These are phyloP conservation scores for Fagopyrum esculentum DNA, from an alignment of 148 eudicot genomes.

Conservation along the genomic window DNA sequence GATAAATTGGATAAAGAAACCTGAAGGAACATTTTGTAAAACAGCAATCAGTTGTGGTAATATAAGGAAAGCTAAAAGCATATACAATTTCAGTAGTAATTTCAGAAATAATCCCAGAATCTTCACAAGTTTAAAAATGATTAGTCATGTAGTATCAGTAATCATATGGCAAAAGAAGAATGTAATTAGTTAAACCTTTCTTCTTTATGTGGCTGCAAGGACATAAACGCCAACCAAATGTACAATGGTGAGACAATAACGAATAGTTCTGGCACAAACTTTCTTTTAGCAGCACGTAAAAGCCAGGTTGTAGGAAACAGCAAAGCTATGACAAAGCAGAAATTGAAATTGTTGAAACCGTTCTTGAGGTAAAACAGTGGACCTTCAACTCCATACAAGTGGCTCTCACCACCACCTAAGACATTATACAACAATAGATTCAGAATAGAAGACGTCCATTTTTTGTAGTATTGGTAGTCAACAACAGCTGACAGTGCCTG, in stretches of 20 bases:
- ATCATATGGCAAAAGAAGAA: constrained; percentile 9
- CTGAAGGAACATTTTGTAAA: constrained; percentile 31
- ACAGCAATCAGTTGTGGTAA: not conserved
- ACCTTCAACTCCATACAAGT: constrained; percentile 92
- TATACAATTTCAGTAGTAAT: not conserved
- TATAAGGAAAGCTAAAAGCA: not conserved
- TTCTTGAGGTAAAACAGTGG: constrained; percentile 72
- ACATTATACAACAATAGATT: constrained; percentile 85
- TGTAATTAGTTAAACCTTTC: constrained; percentile 55
- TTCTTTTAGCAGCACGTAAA: constrained; percentile 44
- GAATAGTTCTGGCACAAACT: constrained; percentile 72
- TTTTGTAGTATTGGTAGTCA: constrained; percentile 65
- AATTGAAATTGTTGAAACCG: constrained; percentile 93
- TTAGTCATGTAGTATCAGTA: not conserved
- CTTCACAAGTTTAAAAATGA: not conserved
- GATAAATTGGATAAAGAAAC: constrained; percentile 95
- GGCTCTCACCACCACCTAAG: constrained; percentile 96
- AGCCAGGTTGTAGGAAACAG: constrained; percentile 63
- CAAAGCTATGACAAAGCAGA: constrained; percentile 78
- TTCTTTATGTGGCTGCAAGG: constrained; percentile 98
- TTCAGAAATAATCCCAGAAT: not conserved
- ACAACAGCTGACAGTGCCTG: constrained; percentile 73
- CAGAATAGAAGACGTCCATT: constrained; percentile 92
- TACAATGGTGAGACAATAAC: constrained; percentile 69
- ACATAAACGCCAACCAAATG: constrained; percentile 94